Conservation (phyloP, 2,329 filamentous ascomycete species). For the Ceratocystiopsis sp. region DNA sequence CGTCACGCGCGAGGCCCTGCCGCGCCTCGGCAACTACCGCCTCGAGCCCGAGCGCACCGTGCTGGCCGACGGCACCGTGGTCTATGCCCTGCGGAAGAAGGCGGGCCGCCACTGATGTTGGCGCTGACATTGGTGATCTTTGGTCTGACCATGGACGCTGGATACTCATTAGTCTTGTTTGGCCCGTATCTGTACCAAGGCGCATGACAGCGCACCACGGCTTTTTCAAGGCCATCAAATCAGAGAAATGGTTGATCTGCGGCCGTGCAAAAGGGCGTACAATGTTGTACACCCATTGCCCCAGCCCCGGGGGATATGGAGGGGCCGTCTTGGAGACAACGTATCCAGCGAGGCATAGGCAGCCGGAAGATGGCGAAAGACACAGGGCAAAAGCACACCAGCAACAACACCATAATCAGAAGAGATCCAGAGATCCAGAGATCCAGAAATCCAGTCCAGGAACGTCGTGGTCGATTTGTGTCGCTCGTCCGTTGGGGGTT, state of each 20-base stretch:
- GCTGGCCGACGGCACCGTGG: conserved; percentile 13
- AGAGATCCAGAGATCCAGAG: no score
- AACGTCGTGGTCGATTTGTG: no score
- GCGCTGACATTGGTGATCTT: no score
- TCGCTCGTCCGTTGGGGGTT: background rate
- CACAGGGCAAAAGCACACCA: no score
- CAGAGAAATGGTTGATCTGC: no score
- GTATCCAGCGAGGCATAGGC: background rate
- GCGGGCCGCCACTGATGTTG: no score
- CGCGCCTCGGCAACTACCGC: conserved; percentile 32
- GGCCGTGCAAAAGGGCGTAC: conserved; percentile 29
- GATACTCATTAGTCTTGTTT: no score
- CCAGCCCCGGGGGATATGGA: conserved; percentile 22
- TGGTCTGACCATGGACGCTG: no score
- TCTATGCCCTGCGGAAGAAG: background rate
- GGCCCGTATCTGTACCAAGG: conserved; percentile 49
- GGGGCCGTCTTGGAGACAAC: background rate
- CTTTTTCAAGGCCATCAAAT: conserved; percentile 40
- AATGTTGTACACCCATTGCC: conserved; percentile 36
- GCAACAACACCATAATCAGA: no score
- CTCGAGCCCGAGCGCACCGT: conserved; percentile 17
- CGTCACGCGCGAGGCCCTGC: conserved; percentile 12
- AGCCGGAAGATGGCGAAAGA: background rate
- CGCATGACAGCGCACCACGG: conserved; percentile 32
- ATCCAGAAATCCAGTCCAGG: no score